Percentiles rank a stretch among this genome's conserved stretches.
Conservation (phyloP, 2,329 filamentous ascomycete species). For the Fonsecaea monophora region DNA sequence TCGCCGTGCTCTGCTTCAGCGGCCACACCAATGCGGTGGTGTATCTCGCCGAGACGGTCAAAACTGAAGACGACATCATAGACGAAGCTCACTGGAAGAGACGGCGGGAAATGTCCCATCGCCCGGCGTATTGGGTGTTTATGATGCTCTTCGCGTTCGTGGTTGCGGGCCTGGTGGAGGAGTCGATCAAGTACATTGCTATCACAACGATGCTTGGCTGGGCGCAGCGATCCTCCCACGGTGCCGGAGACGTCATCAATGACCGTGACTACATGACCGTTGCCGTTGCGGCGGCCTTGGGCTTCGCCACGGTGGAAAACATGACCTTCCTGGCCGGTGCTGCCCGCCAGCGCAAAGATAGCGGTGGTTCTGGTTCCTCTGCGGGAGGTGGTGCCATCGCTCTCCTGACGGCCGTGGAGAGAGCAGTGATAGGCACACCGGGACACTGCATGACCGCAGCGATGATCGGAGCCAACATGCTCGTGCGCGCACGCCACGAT, state of each 20-base stretch:
- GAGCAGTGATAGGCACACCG: conserved; percentile 30
- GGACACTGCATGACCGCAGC: conserved; percentile 32
- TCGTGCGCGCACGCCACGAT: conserved; percentile 19
- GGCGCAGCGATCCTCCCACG: neutral
- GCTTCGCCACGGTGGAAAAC: conserved; percentile 38
- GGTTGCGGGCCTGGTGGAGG: conserved; percentile 34
- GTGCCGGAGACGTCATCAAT: neutral
- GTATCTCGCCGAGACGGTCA: conserved; percentile 18
- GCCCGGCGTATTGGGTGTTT: conserved; percentile 37
- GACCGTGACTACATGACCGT: conserved; percentile 29
- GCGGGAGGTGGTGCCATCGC: neutral
- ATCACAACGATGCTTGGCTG: neutral
- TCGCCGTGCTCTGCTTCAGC: conserved; percentile 22
- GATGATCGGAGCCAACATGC: conserved; percentile 31
- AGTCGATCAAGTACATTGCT: conserved; percentile 33
- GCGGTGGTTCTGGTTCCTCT: neutral
- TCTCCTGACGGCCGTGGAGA: conserved; percentile 29
- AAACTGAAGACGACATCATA: neutral
- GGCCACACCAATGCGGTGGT: neutral
- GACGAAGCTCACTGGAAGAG: conserved; percentile 15
- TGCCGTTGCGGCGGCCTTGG: conserved; percentile 31
- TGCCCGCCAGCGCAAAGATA: conserved; percentile 18
- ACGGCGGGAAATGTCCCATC: conserved; percentile 17
- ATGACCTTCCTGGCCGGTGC: conserved; percentile 27
- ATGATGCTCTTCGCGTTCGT: conserved; percentile 30